Evolutionary conservation across 371 early-diverging fungal genomes (phyloP), one percentile per base, ranked within the genome.

Genomic region (Lichtheimia ramosa): DNA sequence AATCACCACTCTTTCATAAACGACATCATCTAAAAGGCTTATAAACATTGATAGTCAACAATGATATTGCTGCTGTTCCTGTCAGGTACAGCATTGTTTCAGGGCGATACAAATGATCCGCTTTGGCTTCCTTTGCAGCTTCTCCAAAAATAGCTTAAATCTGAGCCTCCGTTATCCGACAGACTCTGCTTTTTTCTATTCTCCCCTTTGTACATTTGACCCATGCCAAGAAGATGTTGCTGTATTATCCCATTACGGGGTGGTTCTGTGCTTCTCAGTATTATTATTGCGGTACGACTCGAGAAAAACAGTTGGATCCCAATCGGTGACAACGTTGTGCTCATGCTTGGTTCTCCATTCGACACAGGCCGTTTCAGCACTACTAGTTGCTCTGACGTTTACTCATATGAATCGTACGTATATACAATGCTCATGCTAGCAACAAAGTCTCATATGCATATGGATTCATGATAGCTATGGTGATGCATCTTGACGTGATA

Each of bases 221-320:
- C 16, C 46, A 64, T 56, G 60, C 43, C 60, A 28, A 64, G 53
- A 56, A 54, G 65, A 34, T 77, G 74, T 54, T 77, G 74, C 62
- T 77, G 78, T 69, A 70, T 77, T 42, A 67, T 77, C 51, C 78
- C 78, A 40, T 52, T 74, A 46, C 65, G 78, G 67, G 73, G 69
- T 14, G 78, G 69, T 42, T 54, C 69, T 5, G 40, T 73, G 21
- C 56, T 74, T 28, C 66, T 69, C 56, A 65, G 75, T 49, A 15
- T 71, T 20, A 40, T 68, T 40, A 63, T 74, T 13, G 43, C 61
- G 25, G 78, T 77, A 66, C 64, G 59, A 56, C 21, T 14, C 48
- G 12, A 34, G 34, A 34, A 27, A 27, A 27, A 27, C 27, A 27
- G 7, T 0, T 0, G 27, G 27, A 34, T 34, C 10, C 8, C 34